Conservation (phyloP, 148 eudicot genomes). For the Cornus controversa region DNA sequence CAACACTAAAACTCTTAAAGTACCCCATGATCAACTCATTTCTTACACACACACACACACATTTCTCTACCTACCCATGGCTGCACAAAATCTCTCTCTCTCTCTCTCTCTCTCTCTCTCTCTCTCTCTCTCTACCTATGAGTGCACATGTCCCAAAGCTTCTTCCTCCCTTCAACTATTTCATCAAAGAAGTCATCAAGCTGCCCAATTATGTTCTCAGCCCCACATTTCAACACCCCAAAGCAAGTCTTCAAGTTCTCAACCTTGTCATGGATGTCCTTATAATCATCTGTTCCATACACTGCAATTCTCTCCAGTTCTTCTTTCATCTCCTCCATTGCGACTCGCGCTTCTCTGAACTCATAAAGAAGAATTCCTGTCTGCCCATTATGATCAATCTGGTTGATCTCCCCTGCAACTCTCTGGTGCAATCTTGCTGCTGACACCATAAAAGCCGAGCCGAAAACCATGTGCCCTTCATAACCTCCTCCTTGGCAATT, state of each 20-base stretch:
- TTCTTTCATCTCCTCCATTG: slow-evolving; percentile 39
- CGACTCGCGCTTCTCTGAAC: slow-evolving; percentile 24
- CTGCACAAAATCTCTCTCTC: not conserved
- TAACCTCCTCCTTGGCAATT: slow-evolving; percentile 18
- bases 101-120: not conserved
- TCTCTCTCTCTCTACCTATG: slow-evolving; percentile 27
- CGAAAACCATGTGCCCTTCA: slow-evolving; percentile 32
- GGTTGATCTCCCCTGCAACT: slow-evolving; percentile 21
- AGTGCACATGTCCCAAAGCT: slow-evolving; percentile 49
- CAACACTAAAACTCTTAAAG: not conserved
- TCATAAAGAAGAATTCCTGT: slow-evolving; percentile 36
- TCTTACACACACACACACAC: slow-evolving; percentile 3
- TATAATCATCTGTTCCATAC: slow-evolving; percentile 13
- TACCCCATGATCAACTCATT: not conserved
- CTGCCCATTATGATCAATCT: slow-evolving; percentile 13
- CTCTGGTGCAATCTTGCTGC: slow-evolving; percentile 42
- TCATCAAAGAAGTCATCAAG: slow-evolving; percentile 70
- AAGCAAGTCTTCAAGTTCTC: slow-evolving; percentile 36
- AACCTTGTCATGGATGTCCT: slow-evolving; percentile 32
- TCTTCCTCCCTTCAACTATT: slow-evolving; percentile 62
- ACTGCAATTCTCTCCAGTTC: slow-evolving; percentile 27
- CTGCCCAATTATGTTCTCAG: slow-evolving; percentile 41
- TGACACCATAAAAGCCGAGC: slow-evolving; percentile 43
- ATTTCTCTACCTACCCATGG: not conserved
- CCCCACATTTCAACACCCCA: slow-evolving; percentile 45